A percentile compares a stretch with the other conserved stretches of the same genome.
These are phyloP conservation scores for Mortierella hygrophila DNA, from an alignment of 192 early-diverging fungal genomes.

Conservation along the genomic window DNA sequence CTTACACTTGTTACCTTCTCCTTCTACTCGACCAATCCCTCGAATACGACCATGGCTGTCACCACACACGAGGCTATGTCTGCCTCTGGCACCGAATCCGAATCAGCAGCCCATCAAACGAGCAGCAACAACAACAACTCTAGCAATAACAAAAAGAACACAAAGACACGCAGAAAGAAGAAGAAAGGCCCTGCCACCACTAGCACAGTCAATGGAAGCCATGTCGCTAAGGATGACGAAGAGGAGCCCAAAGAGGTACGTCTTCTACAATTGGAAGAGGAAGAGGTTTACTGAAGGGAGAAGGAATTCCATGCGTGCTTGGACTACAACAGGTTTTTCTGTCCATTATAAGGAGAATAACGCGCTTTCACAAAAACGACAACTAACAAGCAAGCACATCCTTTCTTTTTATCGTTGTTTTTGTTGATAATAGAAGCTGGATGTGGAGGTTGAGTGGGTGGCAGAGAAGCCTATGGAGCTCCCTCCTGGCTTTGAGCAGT, in stretches of 20 bases:
- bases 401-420: not conserved
- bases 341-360: not conserved
- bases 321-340: not conserved
- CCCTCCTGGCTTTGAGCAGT: conserved; percentile 56
- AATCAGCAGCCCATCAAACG: not conserved
- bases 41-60: conserved; percentile 30
- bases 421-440: conserved; percentile 16
- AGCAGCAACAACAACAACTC: conserved; percentile 2
- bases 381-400: not conserved
- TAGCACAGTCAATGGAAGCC: not conserved
- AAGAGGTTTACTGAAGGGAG: not conserved
- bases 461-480: conserved; percentile 39
- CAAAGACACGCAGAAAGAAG: conserved; percentile 48
- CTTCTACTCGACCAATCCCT: not conserved
- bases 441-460: conserved; percentile 51
- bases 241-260: conserved; percentile 13
- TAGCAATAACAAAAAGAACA: conserved; percentile 24
- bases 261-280: not conserved
- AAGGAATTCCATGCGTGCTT: not conserved
- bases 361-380: not conserved
- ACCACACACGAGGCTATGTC: conserved; percentile 19
- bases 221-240: conserved; percentile 8
- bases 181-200: conserved; percentile 26
- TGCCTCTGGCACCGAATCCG: conserved; percentile 27
- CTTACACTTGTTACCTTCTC: not conserved